A percentile compares a stretch with the other conserved stretches of the same genome.
Evolutionary conservation across 2,329 filamentous ascomycete genomes (phyloP).

Genomic region (Fusarium hainanense): DNA sequence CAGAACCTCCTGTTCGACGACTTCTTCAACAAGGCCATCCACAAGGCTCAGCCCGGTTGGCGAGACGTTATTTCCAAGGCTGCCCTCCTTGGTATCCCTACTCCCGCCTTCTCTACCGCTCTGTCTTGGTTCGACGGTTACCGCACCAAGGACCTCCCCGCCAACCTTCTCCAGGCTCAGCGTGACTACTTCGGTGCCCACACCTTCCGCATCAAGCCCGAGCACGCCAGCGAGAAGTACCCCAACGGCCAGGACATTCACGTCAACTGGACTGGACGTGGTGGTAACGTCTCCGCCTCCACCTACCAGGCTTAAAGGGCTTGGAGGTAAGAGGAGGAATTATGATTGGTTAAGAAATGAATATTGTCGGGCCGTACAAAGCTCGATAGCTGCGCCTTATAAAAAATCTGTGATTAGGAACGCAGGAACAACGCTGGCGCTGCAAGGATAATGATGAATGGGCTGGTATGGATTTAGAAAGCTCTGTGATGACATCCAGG

Average conservation of each 20-base stretch:
- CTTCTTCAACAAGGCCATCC: conserved; percentile 99
- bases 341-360: conserved; percentile 28
- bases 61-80: conserved; percentile 91
- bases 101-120: conserved; percentile 95
- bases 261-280: conserved; percentile 99
- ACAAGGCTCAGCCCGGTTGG: conserved; percentile 94
- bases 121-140: conserved; percentile 99
- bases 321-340: conserved; percentile 22
- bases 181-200: conserved; percentile 99
- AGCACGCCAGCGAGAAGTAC: conserved; percentile 81
- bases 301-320: conserved; percentile 90
- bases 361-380: conserved; percentile 37
- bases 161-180: conserved; percentile 98
- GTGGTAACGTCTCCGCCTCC: conserved; percentile 95
- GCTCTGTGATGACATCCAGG: conserved; percentile 39
- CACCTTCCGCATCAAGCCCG: conserved; percentile 90
- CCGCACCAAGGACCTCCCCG: conserved; percentile 95
- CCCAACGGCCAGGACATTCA: conserved; percentile 89
- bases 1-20: conserved; percentile 99
- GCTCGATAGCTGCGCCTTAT: conserved; percentile 38
- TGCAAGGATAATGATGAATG: conserved; percentile 46
- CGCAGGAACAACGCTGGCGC: conserved; percentile 38
- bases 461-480: conserved; percentile 42
- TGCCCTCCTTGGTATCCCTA: conserved; percentile 93
- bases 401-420: conserved; percentile 41